Conservation (phyloP, 768 basidiomycete species). For the Lanmaoa rubissima region DNA sequence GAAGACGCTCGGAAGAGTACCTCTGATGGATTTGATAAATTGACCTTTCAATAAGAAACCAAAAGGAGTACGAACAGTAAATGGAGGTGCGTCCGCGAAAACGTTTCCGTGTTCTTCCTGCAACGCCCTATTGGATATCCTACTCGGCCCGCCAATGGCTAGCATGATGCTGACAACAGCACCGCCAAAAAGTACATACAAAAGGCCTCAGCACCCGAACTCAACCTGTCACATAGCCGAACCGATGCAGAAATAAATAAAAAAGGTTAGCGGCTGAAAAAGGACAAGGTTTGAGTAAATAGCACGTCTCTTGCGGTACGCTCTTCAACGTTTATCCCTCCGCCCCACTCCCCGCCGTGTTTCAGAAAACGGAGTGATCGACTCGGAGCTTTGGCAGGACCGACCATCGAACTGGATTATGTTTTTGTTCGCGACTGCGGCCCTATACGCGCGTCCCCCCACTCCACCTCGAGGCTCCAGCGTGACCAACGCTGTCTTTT, state of each 20-base stretch:
- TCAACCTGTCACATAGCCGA: conserved; percentile 1
- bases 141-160: neutral
- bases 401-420: neutral
- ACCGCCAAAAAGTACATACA: neutral
- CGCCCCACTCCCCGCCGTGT: neutral
- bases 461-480: conserved; percentile 3
- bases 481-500: conserved; percentile 1
- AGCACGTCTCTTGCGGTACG: neutral
- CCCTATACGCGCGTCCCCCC: too few species aligned
- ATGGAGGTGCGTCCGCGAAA: neutral
- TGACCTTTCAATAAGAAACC: neutral
- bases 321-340: neutral
- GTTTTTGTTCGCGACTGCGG: neutral
- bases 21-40: neutral
- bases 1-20: neutral
- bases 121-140: neutral
- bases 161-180: neutral
- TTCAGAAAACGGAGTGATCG: neutral
- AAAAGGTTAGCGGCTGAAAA: neutral
- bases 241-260: neutral
- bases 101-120: neutral
- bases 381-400: conserved; percentile 1
- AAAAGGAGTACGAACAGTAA: neutral
- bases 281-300: neutral
- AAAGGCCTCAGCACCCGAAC: neutral